Evolutionary conservation across 2,329 filamentous ascomycete species (phyloP).

Genomic region (Curvularia sp.): DNA sequence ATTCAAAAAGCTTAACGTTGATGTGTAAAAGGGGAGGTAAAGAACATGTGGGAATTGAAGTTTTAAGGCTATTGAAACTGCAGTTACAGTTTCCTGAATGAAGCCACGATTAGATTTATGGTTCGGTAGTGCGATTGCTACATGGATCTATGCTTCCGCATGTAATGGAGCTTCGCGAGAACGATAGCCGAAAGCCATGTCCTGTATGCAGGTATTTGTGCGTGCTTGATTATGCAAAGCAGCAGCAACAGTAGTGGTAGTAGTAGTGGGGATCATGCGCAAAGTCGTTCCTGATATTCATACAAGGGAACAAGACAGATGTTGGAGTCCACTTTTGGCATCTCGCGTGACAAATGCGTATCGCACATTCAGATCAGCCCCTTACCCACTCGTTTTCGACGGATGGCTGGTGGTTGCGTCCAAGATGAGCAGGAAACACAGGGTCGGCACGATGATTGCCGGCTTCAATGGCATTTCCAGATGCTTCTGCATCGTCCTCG

Average conservation of each 20-base stretch:
- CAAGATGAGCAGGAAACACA: slow-evolving; percentile 26
- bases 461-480: slow-evolving; percentile 30
- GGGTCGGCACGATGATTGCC: slow-evolving; percentile 28
- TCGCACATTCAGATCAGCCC: not conserved
- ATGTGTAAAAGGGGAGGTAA: too few relatives aligned
- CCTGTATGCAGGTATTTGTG: not conserved
- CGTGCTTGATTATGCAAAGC: not conserved
- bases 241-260: not conserved
- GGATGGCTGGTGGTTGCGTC: slow-evolving; percentile 26
- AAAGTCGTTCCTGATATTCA: not conserved
- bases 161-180: not conserved
- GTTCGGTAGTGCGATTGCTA: too few relatives aligned
- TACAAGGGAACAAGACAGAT: not conserved
- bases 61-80: too few relatives aligned
- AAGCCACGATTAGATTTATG: too few relatives aligned
- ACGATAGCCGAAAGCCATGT: not conserved
- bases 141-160: too few relatives aligned
- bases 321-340: too few relatives aligned
- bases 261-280: not conserved
- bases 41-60: too few relatives aligned
- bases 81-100: too few relatives aligned
- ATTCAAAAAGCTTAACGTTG: too few relatives aligned
- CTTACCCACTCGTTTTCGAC: slow-evolving; percentile 41
- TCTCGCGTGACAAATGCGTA: too few relatives aligned
- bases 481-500: slow-evolving; percentile 23